These are phyloP conservation scores for Saturnispora silvae DNA, from an alignment of 805 yeast genomes.

Conservation along the genomic window DNA sequence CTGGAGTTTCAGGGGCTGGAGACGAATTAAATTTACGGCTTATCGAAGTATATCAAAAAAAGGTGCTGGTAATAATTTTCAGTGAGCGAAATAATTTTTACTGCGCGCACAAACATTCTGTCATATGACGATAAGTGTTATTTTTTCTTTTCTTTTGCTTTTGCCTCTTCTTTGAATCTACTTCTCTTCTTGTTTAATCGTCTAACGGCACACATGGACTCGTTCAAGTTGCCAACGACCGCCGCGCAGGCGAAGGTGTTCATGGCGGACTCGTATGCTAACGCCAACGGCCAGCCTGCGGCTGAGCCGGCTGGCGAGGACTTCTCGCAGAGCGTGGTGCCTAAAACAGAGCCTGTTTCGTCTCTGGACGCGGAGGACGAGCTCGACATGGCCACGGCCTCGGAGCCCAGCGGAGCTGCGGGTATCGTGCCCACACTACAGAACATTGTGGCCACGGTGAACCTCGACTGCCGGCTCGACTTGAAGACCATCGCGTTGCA, in stretches of 20 bases:
- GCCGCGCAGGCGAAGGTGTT: slow-evolving; percentile 70
- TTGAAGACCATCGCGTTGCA: slow-evolving; percentile 94
- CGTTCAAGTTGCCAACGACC: slow-evolving; percentile 64
- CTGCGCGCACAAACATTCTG: no score
- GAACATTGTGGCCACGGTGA: slow-evolving; percentile 96
- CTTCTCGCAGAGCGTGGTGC: neutral
- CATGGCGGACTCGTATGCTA: slow-evolving; percentile 53
- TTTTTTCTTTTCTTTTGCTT: neutral
- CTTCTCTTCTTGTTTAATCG: neutral
- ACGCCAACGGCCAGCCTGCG: no score
- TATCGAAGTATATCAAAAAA: no score
- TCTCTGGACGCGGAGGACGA: slow-evolving; percentile 8
- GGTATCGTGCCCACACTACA: slow-evolving; percentile 94
- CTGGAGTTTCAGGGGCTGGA: no score
- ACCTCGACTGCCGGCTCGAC: slow-evolving; percentile 90
- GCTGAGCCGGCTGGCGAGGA: slow-evolving; percentile 31
- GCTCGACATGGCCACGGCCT: neutral
- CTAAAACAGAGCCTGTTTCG: slow-evolving; percentile 3
- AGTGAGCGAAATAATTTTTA: no score
- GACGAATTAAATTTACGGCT: no score
- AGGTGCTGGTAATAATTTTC: no score
- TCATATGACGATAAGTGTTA: no score
- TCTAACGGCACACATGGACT: slow-evolving; percentile 52
- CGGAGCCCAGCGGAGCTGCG: slow-evolving; percentile 41
- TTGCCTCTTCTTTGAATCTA: slow-evolving; percentile 1